Conservation (phyloP, 441 rosid species). For the Omphalea diandra region DNA sequence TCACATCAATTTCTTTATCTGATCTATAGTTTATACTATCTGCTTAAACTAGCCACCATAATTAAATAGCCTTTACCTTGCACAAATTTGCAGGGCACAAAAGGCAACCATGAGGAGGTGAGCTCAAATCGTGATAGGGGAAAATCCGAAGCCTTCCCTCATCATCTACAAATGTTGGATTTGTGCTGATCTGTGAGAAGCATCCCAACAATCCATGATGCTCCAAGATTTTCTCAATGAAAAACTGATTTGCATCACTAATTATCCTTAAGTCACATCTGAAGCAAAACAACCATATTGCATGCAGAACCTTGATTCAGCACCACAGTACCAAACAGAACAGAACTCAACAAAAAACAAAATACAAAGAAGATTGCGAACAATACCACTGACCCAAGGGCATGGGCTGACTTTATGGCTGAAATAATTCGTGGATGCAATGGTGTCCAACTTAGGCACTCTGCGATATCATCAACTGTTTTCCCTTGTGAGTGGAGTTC, state of each 20-base stretch:
- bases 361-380: neutral
- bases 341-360: neutral
- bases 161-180: slow-evolving; percentile 49
- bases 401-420: slow-evolving; percentile 57
- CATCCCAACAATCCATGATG: slow-evolving; percentile 55
- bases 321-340: slow-evolving; percentile 4
- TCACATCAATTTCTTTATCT: neutral
- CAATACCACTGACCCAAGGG: slow-evolving; percentile 59
- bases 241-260: slow-evolving; percentile 82
- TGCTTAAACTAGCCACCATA: neutral
- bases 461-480: slow-evolving; percentile 52
- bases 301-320: slow-evolving; percentile 12
- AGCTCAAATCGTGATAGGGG: slow-evolving; percentile 50
- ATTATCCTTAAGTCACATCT: slow-evolving; percentile 81
- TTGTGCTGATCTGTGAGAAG: slow-evolving; percentile 69
- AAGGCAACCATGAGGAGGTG: slow-evolving; percentile 57
- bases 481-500: slow-evolving; percentile 77
- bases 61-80: slow-evolving; percentile 49
- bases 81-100: slow-evolving; percentile 74
- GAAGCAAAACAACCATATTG: slow-evolving; percentile 25
- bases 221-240: slow-evolving; percentile 75
- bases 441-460: slow-evolving; percentile 53
- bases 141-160: slow-evolving; percentile 56
- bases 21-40: neutral
- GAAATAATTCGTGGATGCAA: slow-evolving; percentile 43